A percentile compares a stretch with the other conserved stretches of the same genome.
Evolutionary conservation across 352 stramenopile genomes (phyloP).

Genomic region (Pythium vanterpoolii): DNA sequence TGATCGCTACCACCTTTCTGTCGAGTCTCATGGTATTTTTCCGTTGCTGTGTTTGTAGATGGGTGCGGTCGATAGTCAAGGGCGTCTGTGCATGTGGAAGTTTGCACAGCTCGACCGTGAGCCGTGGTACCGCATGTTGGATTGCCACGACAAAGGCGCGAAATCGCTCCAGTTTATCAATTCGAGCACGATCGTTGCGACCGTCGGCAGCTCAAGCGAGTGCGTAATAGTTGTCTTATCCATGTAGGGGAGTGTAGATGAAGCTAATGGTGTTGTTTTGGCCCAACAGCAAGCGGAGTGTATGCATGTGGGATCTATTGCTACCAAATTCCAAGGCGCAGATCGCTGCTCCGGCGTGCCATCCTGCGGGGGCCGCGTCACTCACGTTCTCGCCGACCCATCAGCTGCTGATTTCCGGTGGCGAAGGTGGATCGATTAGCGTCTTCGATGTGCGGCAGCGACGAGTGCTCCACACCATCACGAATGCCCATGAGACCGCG

Average conservation of each 20-base stretch:
- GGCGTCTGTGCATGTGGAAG: constrained; percentile 79
- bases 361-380: constrained; percentile 70
- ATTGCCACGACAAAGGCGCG: constrained; percentile 85
- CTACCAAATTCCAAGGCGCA: constrained; percentile 69
- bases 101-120: constrained; percentile 68
- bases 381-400: constrained; percentile 76
- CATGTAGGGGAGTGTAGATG: background rate
- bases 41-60: no score
- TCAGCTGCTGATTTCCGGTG: constrained; percentile 82
- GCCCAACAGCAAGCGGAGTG: constrained; percentile 58
- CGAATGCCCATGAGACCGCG: constrained; percentile 78
- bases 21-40: background rate
- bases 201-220: constrained; percentile 70
- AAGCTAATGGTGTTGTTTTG: background rate
- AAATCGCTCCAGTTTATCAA: constrained; percentile 80
- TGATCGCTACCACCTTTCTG: background rate
- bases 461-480: constrained; percentile 82
- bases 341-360: constrained; percentile 62
- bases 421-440: constrained; percentile 70
- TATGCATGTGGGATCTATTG: constrained; percentile 85
- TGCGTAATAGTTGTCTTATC: constrained; percentile 22
- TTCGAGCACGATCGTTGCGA: constrained; percentile 71
- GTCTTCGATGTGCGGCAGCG: constrained; percentile 86
- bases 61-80: constrained; percentile 67
- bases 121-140: constrained; percentile 63